Percentiles rank a stretch among this genome's conserved stretches.
Evolutionary conservation across 2,329 filamentous ascomycete species (phyloP).

Genomic region (Intubia oerlemansii): DNA sequence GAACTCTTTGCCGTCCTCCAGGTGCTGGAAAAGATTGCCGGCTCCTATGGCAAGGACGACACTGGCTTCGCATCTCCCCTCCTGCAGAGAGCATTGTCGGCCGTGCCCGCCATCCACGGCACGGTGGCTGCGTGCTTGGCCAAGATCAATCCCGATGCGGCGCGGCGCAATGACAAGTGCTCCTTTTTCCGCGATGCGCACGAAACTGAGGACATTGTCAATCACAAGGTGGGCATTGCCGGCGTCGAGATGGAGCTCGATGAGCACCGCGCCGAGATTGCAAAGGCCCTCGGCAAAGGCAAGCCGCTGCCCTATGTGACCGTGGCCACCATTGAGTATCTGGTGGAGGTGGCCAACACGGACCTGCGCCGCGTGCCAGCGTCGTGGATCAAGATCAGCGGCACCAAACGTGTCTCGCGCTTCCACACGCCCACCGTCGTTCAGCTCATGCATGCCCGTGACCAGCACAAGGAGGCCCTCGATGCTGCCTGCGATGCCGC

Average conservation of each 20-base stretch:
- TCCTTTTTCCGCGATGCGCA: conserved; percentile 73
- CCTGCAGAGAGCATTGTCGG: conserved; percentile 48
- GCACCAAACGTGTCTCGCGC: conserved; percentile 76
- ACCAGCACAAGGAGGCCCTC: conserved; percentile 85
- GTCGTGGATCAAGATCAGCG: conserved; percentile 85
- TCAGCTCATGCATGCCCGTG: conserved; percentile 61
- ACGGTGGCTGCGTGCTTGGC: conserved; percentile 58
- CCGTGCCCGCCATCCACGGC: conserved; percentile 55
- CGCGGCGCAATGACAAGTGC: conserved; percentile 79
- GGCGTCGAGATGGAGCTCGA: conserved; percentile 77
- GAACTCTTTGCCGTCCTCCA: conserved; percentile 75
- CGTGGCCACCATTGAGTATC: conserved; percentile 77
- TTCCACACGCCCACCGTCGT: conserved; percentile 91
- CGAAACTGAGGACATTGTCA: conserved; percentile 73
- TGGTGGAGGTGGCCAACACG: conserved; percentile 74
- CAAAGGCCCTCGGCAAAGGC: conserved; percentile 49
- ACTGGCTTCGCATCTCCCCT: conserved; percentile 48
- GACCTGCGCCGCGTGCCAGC: conserved; percentile 76
- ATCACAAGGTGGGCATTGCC: conserved; percentile 81
- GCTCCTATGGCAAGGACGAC: conserved; percentile 32
- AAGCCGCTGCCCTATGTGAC: conserved; percentile 51
- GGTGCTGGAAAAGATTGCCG: conserved; percentile 60
- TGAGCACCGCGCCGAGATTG: conserved; percentile 50
- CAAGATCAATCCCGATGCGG: conserved; percentile 67
- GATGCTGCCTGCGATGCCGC: conserved; percentile 79